Base-by-base conservation (phyloP, 2,329 filamentous ascomycete species). In the Xenosphaeropsis pyriputrescens region DNA sequence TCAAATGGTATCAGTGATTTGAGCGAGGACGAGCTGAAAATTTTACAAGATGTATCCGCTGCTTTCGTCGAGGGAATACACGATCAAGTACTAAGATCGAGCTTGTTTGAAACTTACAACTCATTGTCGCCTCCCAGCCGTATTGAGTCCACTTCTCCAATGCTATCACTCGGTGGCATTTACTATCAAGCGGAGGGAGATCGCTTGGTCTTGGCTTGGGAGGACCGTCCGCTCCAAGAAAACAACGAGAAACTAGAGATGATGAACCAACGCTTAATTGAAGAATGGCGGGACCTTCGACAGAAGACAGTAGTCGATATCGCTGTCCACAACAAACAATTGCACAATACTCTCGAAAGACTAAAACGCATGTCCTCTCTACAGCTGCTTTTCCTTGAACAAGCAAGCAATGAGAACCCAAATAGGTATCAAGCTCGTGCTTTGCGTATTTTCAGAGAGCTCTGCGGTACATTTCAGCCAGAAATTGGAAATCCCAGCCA, bases 161-260 rank as follows among this genome's bases (percentile, higher is more conserved):
- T 70, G 71, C 64, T 68, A 29, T 70, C 71, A 3, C 61, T 79
- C 1, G 54, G 60, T n/a, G 69, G 70, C 0, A 61, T 73, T 2
- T 64, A 59, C 42, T 63, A 57, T 12, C 69, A 76, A 44, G 53
- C 64, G 2, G 73, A 79, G 46, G 73, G 73, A 6, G 73, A 78
- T 47, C 56, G 58, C 15, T 50, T 75, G 16, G 57, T 67, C 2
- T 60, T 67, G 49, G 48, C 59, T 2, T 72, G 62, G 61, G 62
- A 67, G 15, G 50, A 35, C 32, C 54, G 50, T 12, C 45, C 39
- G 4, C 42, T 63, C 1, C 47, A 36, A n/a, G 64, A 62, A 41
- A 50, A 46, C 18, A 55, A 58, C 18, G 46, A 54, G 4, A 45
- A 51, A 5, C 52, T 47, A 13, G 59, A 65, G 41, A 48, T 53